Evolutionary conservation across 768 basidiomycete genomes (phyloP).

Genomic region (Hebeloma cylindrosporum): DNA sequence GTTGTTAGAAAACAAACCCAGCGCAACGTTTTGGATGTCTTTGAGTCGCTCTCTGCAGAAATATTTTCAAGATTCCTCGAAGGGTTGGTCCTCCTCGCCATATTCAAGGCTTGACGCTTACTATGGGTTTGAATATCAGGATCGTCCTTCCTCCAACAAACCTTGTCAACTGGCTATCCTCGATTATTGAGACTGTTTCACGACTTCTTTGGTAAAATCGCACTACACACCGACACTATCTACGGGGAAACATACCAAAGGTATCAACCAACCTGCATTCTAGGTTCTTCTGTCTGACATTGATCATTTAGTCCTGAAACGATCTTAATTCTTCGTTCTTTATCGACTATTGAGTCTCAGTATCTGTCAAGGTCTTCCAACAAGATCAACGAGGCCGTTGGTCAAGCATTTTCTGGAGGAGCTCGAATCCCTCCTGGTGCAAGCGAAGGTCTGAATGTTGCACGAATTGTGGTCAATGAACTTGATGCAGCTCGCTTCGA

Average conservation of each 20-base stretch:
- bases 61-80: conserved; percentile 75
- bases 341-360: conserved; percentile 82
- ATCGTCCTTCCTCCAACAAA: conserved; percentile 90
- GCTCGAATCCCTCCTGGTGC: conserved; percentile 67
- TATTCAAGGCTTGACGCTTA: not conserved
- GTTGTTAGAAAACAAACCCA: conserved; percentile 90
- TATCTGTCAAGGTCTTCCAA: conserved; percentile 85
- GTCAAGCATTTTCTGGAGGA: conserved; percentile 74
- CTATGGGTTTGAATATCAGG: conserved; percentile 41
- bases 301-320: conserved; percentile 76
- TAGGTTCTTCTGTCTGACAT: conserved; percentile 4
- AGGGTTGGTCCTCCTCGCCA: conserved; percentile 47
- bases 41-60: conserved; percentile 80
- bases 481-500: conserved; percentile 93
- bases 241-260: conserved; percentile 86
- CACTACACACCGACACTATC: conserved; percentile 92
- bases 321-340: conserved; percentile 77
- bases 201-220: conserved; percentile 94
- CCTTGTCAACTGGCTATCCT: conserved; percentile 84
- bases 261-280: conserved; percentile 35
- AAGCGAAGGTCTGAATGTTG: conserved; percentile 74
- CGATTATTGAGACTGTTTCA: conserved; percentile 89
- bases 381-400: conserved; percentile 81
- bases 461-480: conserved; percentile 83
- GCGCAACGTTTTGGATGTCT: conserved; percentile 87